Percentiles rank a stretch among this genome's conserved stretches.
Evolutionary conservation across 352 stramenopile species (phyloP).

Genomic region (Phytophthora megakarya): DNA sequence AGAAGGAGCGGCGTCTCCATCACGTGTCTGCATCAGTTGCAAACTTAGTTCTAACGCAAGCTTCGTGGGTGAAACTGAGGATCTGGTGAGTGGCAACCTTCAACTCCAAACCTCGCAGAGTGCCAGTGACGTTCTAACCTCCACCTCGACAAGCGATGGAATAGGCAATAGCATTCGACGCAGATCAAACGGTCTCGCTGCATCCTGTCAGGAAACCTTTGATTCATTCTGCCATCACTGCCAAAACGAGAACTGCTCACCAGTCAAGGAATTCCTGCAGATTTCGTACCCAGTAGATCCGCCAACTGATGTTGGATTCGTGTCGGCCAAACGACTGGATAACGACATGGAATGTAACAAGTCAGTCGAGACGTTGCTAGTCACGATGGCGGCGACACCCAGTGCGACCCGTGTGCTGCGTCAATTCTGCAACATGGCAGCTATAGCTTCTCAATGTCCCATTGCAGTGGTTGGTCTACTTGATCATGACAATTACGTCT

Average conservation of each 20-base stretch:
- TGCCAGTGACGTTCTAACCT: slow-evolving; percentile 22
- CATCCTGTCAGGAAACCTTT: slow-evolving; percentile 18
- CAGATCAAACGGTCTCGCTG: slow-evolving; percentile 24
- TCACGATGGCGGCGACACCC: slow-evolving; percentile 47
- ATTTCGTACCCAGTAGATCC: slow-evolving; percentile 55
- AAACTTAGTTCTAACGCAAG: slow-evolving; percentile 67
- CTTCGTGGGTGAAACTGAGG: slow-evolving; percentile 40
- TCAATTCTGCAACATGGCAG: slow-evolving; percentile 80
- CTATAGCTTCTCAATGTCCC: slow-evolving; percentile 72
- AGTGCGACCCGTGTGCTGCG: slow-evolving; percentile 51
- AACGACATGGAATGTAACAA: slow-evolving; percentile 60
- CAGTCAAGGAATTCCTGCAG: slow-evolving; percentile 53
- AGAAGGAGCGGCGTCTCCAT: slow-evolving; percentile 8
- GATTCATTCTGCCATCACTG: slow-evolving; percentile 53
- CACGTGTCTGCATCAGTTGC: slow-evolving; percentile 78
- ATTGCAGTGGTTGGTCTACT: slow-evolving; percentile 74
- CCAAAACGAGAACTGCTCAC: slow-evolving; percentile 62
- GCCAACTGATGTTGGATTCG: slow-evolving; percentile 35
- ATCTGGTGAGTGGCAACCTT: slow-evolving; percentile 57
- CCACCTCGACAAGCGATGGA: slow-evolving; percentile 25
- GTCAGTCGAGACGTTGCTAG: slow-evolving; percentile 48
- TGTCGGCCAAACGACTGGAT: slow-evolving; percentile 52
- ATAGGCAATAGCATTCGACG: slow-evolving; percentile 34
- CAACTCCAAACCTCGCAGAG: slow-evolving; percentile 26
- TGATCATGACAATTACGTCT: slow-evolving; percentile 54